These are phyloP conservation scores for Linum trigynum DNA, from an alignment of 345 rosid species.

Conservation along the genomic window DNA sequence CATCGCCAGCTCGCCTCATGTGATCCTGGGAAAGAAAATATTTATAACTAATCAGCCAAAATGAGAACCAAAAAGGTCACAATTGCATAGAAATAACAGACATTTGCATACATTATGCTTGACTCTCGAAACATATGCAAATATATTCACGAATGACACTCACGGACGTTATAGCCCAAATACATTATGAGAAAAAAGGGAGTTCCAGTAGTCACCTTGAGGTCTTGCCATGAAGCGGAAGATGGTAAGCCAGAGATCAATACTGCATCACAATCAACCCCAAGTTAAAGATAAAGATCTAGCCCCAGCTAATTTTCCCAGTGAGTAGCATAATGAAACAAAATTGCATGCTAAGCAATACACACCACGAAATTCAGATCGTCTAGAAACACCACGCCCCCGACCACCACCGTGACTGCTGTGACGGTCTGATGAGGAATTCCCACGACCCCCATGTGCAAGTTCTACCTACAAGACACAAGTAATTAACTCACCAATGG, in stretches of 20 bases:
- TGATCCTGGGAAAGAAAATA: constrained; percentile 22
- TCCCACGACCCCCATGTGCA: constrained; percentile 19
- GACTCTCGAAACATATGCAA: not conserved
- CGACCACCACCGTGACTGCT: constrained; percentile 5
- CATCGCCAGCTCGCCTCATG: constrained; percentile 30
- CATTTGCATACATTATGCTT: not conserved
- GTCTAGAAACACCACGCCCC: constrained; percentile 3
- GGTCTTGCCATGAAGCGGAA: constrained; percentile 99
- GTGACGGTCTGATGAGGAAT: constrained; percentile 2
- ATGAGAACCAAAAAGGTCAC: too few relatives aligned
- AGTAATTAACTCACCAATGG: not conserved
- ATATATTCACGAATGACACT: not conserved
- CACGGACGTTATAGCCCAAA: too few relatives aligned
- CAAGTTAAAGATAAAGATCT: not conserved
- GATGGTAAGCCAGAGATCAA: constrained; percentile 81
- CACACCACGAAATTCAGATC: constrained; percentile 7
- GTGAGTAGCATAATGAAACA: not conserved
- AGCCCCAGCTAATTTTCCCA: not conserved
- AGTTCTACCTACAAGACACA: constrained; percentile 5
- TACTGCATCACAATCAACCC: constrained; percentile 31
- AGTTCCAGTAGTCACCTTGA: constrained; percentile 44
- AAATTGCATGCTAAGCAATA: not conserved
- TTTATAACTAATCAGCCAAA: not conserved
- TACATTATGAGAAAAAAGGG: not conserved
- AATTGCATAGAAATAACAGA: too few relatives aligned